Evolutionary conservation across 768 basidiomycete genomes (phyloP), one percentile per base, ranked within the genome.

Genomic region (Lentinula detonsa): DNA sequence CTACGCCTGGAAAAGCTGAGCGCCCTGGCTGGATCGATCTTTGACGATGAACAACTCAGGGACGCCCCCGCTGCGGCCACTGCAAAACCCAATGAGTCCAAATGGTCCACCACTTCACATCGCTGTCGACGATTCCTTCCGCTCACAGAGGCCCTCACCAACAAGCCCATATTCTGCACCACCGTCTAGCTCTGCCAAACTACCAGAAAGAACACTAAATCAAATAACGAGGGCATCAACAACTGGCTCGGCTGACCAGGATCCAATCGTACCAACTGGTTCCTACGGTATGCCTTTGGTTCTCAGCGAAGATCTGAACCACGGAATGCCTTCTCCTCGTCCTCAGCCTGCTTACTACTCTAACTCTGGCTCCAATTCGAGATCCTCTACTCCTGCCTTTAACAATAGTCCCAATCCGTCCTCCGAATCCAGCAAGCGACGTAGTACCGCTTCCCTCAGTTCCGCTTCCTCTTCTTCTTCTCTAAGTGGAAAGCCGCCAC

Each of bases 221-320:
- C 67, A 81, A 49, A 87, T 87, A 56, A 82, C 79, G 42, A 82
- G 88, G 75, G 82, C 88, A 5, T 86, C 87, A 59, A 90, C 88
- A 11, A 69, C 84, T 60, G 78, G 80, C 62, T 74, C 80, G 39
- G 68, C 84, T 58, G 84, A 86, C 72, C 76, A 80, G 57, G 77
- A 82, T 73, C 79, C 81, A 67, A 78, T 76, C 69, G 65, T 56
- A 49, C 75, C 79, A 69, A 67, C 75, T 58, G 69, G 62, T 71
- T n/a, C 53, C 65, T 23, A 73, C 68, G 64, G 68, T 71, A 65
- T 72, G 39, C 73, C 81, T 61, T 83, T 87, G 69, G 75, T 87
- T 61, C 85, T 81, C 58, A 91, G 89, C 74, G 83, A 88, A 67
- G 90, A 90, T 75, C 75, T 90, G 56, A 87, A 84, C 72, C 89